Percentiles rank a stretch among this genome's conserved stretches.
These are phyloP conservation scores for Malus domestica DNA, from an alignment of 306 rosid genomes.

Conservation along the genomic window ASM211411v1 NC_041795.1:21674001-21674500, in stretches of 20 bases:
- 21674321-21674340: neutral
- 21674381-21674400: neutral
- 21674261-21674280: conserved; percentile 60
- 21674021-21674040: conserved; percentile 83
- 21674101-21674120: conserved; percentile 93
- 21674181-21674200: conserved; percentile 94
- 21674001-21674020: conserved; percentile 94
- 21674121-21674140: conserved; percentile 69
- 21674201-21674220: conserved; percentile 97
- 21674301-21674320: neutral
- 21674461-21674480: neutral
- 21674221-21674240: conserved; percentile 76
- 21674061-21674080: conserved; percentile 53
- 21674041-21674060: conserved; percentile 70
- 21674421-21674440: neutral
- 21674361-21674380: neutral
- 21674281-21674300: conserved; percentile 68
- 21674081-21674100: conserved; percentile 70
- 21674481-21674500: neutral
- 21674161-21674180: conserved; percentile 61
- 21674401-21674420: neutral
- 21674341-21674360: neutral
- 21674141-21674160: conserved; percentile 53
- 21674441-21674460: neutral
- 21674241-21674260: conserved; percentile 62